These are phyloP conservation scores for Bisporella sp. DNA, from an alignment of 2,329 filamentous ascomycete genomes.

Conservation along the genomic window DNA sequence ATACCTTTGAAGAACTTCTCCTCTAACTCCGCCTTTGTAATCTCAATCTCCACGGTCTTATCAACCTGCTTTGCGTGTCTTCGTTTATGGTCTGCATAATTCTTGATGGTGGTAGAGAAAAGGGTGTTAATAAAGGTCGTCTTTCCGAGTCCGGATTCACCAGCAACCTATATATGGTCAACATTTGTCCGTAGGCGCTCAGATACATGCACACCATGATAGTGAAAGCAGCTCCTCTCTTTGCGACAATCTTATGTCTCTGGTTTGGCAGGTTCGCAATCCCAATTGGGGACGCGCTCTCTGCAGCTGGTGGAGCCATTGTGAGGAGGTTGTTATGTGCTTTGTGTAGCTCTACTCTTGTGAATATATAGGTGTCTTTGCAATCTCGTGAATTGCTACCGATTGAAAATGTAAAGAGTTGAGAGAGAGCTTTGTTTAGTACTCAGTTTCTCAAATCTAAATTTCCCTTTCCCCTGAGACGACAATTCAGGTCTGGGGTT, in stretches of 20 bases:
- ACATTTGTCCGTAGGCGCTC: neutral
- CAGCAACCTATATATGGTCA: constrained; percentile 65
- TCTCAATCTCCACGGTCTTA: constrained; percentile 99
- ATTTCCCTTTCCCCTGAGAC: too few relatives aligned
- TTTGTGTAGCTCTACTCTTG: neutral
- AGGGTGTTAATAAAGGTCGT: constrained; percentile 99
- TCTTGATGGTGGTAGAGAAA: constrained; percentile 99
- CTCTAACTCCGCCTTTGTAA: constrained; percentile 98
- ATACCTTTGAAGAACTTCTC: constrained; percentile 99
- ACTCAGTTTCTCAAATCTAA: too few relatives aligned
- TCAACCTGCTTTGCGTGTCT: constrained; percentile 99
- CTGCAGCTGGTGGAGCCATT: constrained; percentile 52
- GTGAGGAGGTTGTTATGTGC: constrained; percentile 3
- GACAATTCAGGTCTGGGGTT: too few relatives aligned
- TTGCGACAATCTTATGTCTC: constrained; percentile 68
- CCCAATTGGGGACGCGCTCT: constrained; percentile 62
- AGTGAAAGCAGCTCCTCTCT: constrained; percentile 94
- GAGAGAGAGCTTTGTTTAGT: too few relatives aligned
- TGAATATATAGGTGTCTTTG: neutral
- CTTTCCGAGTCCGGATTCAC: constrained; percentile 97
- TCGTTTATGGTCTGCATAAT: constrained; percentile 99
- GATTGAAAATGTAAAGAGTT: too few relatives aligned
- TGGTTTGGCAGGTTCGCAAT: constrained; percentile 70
- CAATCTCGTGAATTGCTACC: neutral
- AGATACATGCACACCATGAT: constrained; percentile 69